These are phyloP conservation scores for Paracamarosporium sp. DNA, from an alignment of 2,329 filamentous ascomycete species.

Conservation along the genomic window DNA sequence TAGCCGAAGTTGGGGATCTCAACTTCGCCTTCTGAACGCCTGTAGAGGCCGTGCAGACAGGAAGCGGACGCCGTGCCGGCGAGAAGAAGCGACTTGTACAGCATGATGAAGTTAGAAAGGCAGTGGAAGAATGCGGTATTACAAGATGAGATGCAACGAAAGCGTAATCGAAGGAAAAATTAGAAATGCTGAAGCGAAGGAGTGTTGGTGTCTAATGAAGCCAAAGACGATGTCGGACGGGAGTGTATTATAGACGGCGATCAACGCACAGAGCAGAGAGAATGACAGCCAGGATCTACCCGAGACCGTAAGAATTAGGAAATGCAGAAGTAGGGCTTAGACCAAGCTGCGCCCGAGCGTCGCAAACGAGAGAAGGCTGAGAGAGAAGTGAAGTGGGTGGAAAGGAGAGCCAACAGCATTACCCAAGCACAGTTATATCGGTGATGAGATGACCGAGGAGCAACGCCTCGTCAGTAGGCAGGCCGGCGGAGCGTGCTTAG, in stretches of 20 bases:
- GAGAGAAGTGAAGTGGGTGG: constrained; percentile 1
- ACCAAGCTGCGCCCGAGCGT: constrained; percentile 5
- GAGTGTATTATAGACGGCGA: constrained; percentile 8
- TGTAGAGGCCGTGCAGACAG: constrained; percentile 53
- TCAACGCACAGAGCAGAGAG: constrained; percentile 10
- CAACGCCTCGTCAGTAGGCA: not conserved
- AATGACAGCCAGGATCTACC: constrained; percentile 11
- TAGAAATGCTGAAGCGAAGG: constrained; percentile 1
- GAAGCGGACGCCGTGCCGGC: constrained; percentile 46
- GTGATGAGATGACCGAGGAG: not conserved
- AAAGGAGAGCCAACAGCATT: not conserved
- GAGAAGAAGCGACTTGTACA: constrained; percentile 37
- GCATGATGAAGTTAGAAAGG: constrained; percentile 29
- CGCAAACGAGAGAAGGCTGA: constrained; percentile 9
- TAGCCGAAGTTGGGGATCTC: constrained; percentile 51
- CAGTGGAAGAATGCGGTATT: not conserved
- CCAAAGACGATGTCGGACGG: not conserved
- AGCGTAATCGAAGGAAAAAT: not conserved
- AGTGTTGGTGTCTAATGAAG: not conserved
- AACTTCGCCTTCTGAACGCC: constrained; percentile 35
- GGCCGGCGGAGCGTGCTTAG: not conserved
- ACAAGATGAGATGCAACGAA: not conserved
- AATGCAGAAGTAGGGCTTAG: constrained; percentile 5
- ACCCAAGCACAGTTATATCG: constrained; percentile 12
- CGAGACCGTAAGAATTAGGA: constrained; percentile 4